These are phyloP conservation scores for Sclerotinia borealis DNA, from an alignment of 2,329 filamentous ascomycete genomes.

Conservation along the genomic window DNA sequence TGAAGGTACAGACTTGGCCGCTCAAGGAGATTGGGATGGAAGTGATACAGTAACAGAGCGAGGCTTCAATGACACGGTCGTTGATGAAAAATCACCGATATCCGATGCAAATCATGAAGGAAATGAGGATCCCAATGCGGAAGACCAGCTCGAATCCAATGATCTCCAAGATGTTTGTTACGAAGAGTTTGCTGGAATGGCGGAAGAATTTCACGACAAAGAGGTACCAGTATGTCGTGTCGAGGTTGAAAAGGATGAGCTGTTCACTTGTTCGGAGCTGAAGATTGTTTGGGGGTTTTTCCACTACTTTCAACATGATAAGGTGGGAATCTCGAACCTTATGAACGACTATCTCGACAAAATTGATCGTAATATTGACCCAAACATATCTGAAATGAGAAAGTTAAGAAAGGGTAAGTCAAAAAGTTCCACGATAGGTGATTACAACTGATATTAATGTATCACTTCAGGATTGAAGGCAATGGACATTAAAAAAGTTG, in stretches of 20 bases:
- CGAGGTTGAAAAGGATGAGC: not conserved
- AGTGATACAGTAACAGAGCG: not conserved
- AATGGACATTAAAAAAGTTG: not conserved
- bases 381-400: not conserved
- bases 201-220: not conserved
- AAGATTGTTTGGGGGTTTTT: no score
- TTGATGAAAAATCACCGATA: no score
- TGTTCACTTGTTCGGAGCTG: not conserved
- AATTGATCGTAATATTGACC: not conserved
- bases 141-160: not conserved
- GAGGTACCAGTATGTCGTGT: no score
- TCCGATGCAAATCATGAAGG: not conserved
- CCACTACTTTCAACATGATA: not conserved
- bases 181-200: not conserved
- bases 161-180: not conserved
- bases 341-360: not conserved
- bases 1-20: not conserved
- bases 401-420: not conserved
- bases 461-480: not conserved
- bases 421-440: not conserved
- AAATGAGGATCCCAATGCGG: not conserved
- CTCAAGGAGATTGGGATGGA: not conserved
- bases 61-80: not conserved
- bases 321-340: not conserved
- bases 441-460: not conserved